phyloP scores from a whole-genome alignment of 257 asterid genomes.

The Solanum lignicaule region DNA sequence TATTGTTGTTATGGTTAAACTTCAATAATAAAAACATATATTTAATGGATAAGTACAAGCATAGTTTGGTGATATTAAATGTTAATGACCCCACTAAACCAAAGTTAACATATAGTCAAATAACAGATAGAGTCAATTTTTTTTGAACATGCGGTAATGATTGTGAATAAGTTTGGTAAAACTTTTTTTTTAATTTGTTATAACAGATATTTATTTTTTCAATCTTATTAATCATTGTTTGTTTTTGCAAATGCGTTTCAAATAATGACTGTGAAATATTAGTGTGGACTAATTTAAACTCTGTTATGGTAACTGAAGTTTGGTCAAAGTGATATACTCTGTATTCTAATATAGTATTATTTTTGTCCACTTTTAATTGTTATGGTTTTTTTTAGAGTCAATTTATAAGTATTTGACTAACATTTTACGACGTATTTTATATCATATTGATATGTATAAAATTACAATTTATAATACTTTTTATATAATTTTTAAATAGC shows the following conservation, averaged over 20 bases:
- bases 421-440: rapidly evolving
- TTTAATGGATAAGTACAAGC: background rate
- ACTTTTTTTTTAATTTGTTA: background rate
- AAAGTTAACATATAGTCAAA: background rate
- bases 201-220: too few species aligned
- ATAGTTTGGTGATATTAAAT: background rate
- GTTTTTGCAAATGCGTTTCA: background rate
- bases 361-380: rapidly evolving
- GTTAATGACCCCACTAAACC: background rate
- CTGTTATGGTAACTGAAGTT: background rate
- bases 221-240: background rate
- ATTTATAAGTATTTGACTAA: too few species aligned
- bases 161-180: background rate
- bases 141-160: background rate
- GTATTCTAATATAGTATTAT: too few species aligned
- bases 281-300: background rate
- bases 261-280: background rate
- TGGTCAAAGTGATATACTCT: background rate
- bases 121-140: background rate
- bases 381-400: rapidly evolving
- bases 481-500: too few species aligned
- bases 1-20: background rate
- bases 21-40: background rate
- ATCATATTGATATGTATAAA: too few species aligned
- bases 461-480: too few species aligned